Base-by-base conservation (phyloP, 106 monocot species). In the Dioscorea zingiberensis region DNA sequence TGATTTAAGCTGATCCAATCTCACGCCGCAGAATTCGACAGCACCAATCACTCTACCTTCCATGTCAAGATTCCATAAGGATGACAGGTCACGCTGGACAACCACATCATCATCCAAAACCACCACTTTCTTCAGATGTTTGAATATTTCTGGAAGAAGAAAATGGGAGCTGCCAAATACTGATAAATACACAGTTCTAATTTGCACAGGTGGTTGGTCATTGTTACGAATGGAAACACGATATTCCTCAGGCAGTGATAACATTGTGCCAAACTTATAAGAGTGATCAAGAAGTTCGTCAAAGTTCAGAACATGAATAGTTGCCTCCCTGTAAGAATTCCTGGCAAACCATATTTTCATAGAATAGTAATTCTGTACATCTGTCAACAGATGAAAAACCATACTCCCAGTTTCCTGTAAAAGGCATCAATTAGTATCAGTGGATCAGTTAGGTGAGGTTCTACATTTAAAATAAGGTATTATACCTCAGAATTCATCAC, bases 51-150 rank as follows among this genome's bases (percentile, higher is more conserved):
- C 88, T 62, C 84, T 88, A 15, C 75, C 84, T 68, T 78, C 65
- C 78, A 88, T 59, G 49, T 88, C 75, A 76, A 88, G 69, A 60
- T 74, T 74, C 87, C 87, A 88, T 53, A 88, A 69, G 22, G 76
- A 74, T 65, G 84, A 77, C 21, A 88, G 58, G 32, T 88, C 87
- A 29, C 49, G 44, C 57, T 84, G 87, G 64, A 88, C 80, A 55
- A 88, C 88, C 62, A 88, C 68, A 65, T 88, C 88, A 76, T 88
- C 88, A 68, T 84, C 88, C 60, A 88, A 76, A 63, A 88, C 65
- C 51, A 88, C 66, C 18, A 84, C 70, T 59, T 67, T 84, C 25
- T 78, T 78, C 25, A 88, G 69, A 55, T 78, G 73, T 58, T 75
- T 84, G 66, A 88, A 88, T 70, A 88, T 75, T 63, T 88, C 88